Conservation (phyloP, 163 green algal species). For the Prototheca cutis region DNA sequence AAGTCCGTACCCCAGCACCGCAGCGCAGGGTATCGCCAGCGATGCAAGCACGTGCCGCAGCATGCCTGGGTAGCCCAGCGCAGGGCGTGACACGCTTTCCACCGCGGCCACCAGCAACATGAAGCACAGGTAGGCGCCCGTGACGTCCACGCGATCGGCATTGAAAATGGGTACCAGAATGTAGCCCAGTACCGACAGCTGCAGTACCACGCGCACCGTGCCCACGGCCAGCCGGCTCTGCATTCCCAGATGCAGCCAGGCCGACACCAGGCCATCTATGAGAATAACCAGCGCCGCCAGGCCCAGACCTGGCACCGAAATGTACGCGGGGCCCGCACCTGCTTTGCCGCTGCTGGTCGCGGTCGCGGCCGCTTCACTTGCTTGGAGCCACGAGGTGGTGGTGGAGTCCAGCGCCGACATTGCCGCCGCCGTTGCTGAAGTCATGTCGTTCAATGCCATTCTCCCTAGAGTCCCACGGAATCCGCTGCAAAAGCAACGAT, state of each 20-base stretch:
- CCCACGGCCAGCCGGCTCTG: constrained; percentile 33
- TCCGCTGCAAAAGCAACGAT: too few species aligned
- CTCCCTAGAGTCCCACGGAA: too few species aligned
- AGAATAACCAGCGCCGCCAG: constrained; percentile 23
- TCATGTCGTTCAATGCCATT: too few species aligned
- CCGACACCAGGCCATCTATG: constrained; percentile 27
- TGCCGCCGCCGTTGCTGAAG: too few species aligned
- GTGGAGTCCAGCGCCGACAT: too few species aligned
- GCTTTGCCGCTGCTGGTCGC: too few species aligned
- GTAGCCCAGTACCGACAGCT: constrained; percentile 53
- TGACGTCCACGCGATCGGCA: constrained; percentile 41
- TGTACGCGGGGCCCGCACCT: constrained; percentile 15
- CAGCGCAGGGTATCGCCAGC: constrained; percentile 21
- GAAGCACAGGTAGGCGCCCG: constrained; percentile 36
- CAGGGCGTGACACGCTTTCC: constrained; percentile 40
- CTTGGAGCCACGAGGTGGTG: too few species aligned
- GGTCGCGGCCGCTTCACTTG: too few species aligned
- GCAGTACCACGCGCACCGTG: constrained; percentile 21
- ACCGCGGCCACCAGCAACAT: constrained; percentile 45
- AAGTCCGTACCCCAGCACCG: constrained; percentile 40
- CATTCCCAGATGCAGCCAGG: constrained; percentile 30
- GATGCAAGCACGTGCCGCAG: constrained; percentile 27
- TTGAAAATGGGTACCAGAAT: constrained; percentile 59
- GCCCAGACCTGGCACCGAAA: constrained; percentile 16
- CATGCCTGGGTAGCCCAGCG: constrained; percentile 30